Percentiles rank a stretch among this genome's conserved stretches.
Evolutionary conservation across 345 rosid genomes (phyloP).

Genomic region (Gossypium ekmanianum): DNA sequence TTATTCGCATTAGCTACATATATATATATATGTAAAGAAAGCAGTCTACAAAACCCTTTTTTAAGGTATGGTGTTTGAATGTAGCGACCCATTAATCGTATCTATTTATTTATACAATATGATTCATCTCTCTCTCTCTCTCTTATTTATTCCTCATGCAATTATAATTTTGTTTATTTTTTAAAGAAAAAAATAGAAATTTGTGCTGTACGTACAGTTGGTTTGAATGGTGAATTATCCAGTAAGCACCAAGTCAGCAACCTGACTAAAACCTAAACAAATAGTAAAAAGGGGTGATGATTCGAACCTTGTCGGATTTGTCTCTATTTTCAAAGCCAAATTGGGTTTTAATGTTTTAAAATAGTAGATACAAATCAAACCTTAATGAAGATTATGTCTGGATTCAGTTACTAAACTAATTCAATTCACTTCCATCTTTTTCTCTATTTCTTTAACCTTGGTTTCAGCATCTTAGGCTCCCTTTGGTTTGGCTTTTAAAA

Average conservation of each 20-base stretch:
- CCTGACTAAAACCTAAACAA: slow-evolving; percentile 9
- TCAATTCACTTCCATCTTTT: slow-evolving; percentile 1
- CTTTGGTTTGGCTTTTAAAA: too few relatives aligned
- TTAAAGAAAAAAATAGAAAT: too few relatives aligned
- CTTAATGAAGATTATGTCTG: slow-evolving; percentile 20
- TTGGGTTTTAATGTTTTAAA: slow-evolving; percentile 8
- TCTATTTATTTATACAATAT: background rate
- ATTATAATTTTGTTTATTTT: too few relatives aligned
- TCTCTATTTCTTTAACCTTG: slow-evolving; percentile 2
- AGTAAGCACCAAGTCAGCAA: slow-evolving; percentile 6
- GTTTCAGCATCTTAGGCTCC: slow-evolving; percentile 31
- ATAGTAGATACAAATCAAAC: slow-evolving; percentile 16
- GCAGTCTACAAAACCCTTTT: too few relatives aligned
- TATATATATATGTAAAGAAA: too few relatives aligned
- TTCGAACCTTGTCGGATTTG: slow-evolving; percentile 18
- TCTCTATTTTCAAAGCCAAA: background rate
- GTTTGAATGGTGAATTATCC: slow-evolving; percentile 24
- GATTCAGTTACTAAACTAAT: slow-evolving; percentile 13
- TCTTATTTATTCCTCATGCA: too few relatives aligned
- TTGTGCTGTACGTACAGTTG: background rate
- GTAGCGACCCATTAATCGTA: too few relatives aligned
- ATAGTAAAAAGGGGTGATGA: background rate
- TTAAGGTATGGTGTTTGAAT: too few relatives aligned
- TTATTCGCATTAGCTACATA: too few relatives aligned
- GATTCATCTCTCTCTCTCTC: background rate